Base-by-base conservation (phyloP, 495 filamentous ascomycete species). In the Pseudevernia furfuracea region DNA sequence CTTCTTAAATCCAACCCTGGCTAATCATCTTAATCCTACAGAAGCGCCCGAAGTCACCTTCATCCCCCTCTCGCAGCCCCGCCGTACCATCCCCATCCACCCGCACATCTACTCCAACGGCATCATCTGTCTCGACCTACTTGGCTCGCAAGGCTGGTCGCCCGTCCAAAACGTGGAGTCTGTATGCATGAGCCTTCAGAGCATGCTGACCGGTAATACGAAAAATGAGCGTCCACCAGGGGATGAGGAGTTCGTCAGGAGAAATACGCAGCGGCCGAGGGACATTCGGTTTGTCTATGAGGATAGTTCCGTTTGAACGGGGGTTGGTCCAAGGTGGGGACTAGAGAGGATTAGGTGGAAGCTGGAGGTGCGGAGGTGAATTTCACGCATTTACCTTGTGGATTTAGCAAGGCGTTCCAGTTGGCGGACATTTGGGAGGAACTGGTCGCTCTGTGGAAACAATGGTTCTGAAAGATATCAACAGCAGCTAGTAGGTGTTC, bases 31-130 rank as follows among this genome's bases (percentile, higher is more conserved):
- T n/a, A 19, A 15, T 65, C 52, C 34, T 21, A 58, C 68, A 91
- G 90, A 97, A 80, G 88, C 93, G 6, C 94, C 94, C 19, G 94
- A 97, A 79, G 92, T 96, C 57, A 88, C 87, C 62, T 98, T 98
- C 73, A 81, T 90, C 57, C 78, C 84, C 67, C 74, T 83, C 61
- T 71, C 84, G 46, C 76, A 84, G 46, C 74, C 76, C 1, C 73
- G 72, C 30, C 86, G 87, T 56, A 82, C 88, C 8, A 94, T 98
- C 68, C 94, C 94, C 1, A 94, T 96, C 71, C 94, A 98, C 69
- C 94, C 94, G 2, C 94, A 98, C 78, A 89, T 98, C 73, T 98
- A 98, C 76, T 92, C 89, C 66, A 98, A 98, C 74, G 94, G 94
- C 59, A 92, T 96, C 73, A 98, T 98, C 71, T 98, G 94, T 70